phyloP scores from a whole-genome alignment of 805 yeast species.

The Myxozyma neotropica region DNA sequence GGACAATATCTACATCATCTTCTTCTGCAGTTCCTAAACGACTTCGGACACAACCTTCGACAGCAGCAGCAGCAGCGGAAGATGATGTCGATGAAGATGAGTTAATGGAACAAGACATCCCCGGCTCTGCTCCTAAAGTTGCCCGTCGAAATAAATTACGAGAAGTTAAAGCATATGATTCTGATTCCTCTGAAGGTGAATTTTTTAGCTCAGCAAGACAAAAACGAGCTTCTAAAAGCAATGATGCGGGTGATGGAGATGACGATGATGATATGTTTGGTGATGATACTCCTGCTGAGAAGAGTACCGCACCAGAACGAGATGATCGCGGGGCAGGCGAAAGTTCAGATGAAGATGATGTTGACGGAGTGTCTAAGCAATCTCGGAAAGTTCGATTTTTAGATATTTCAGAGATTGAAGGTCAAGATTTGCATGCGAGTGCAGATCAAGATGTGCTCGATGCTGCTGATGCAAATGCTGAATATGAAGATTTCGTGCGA shows the following conservation, averaged over 20 bases:
- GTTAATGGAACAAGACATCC: slow-evolving; percentile 29
- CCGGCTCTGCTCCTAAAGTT: slow-evolving; percentile 18
- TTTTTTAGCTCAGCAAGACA: slow-evolving; percentile 18
- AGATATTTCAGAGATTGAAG: slow-evolving; percentile 48
- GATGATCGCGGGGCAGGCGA: slow-evolving; percentile 34
- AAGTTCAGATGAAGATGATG: slow-evolving; percentile 33
- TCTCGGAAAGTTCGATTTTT: slow-evolving; percentile 38
- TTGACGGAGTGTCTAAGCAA: slow-evolving; percentile 37
- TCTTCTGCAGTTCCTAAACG: slow-evolving; percentile 4
- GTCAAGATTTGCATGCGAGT: slow-evolving; percentile 25
- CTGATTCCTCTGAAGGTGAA: slow-evolving; percentile 36
- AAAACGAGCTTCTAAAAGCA: slow-evolving; percentile 18
- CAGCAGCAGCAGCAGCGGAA: not conserved
- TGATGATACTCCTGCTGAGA: not conserved
- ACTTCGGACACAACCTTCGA: not conserved
- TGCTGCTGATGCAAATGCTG: slow-evolving; percentile 16
- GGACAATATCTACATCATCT: not conserved
- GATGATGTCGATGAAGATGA: slow-evolving; percentile 21
- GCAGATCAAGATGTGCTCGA: slow-evolving; percentile 12
- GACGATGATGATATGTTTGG: slow-evolving; percentile 42
- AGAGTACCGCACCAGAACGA: slow-evolving; percentile 21
- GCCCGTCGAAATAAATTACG: slow-evolving; percentile 21
- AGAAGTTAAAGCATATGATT: slow-evolving; percentile 30
- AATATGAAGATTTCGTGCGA: slow-evolving; percentile 29
- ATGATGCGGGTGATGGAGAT: slow-evolving; percentile 36